Evolutionary conservation across 1,139 yeast genomes (phyloP).

Genomic region (Casaregolazyma suthepensis): DNA sequence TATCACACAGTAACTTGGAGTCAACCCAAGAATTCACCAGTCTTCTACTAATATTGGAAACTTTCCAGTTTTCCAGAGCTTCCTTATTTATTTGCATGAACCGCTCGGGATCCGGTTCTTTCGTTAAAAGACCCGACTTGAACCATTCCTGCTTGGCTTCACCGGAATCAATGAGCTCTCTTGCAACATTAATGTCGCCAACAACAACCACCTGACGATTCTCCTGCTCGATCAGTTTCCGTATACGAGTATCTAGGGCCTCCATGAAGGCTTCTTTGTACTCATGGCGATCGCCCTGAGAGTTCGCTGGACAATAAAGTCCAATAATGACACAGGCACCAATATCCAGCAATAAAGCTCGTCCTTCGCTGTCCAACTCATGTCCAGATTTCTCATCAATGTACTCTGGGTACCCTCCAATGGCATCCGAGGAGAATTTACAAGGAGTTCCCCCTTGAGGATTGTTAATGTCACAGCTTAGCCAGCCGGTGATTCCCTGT

Average conservation of each 20-base stretch:
- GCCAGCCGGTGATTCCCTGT: conserved; percentile 80
- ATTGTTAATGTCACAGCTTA: conserved; percentile 32
- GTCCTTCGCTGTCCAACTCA: conserved; percentile 72
- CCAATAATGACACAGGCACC: conserved; percentile 58
- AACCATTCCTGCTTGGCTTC: conserved; percentile 50
- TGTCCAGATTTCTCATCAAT: conserved; percentile 38
- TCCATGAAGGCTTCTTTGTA: conserved; percentile 55
- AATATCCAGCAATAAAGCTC: conserved; percentile 70
- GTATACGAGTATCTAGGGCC: conserved; percentile 54
- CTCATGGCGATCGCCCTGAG: conserved; percentile 68
- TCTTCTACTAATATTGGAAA: conserved; percentile 23
- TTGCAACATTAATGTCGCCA: conserved; percentile 83
- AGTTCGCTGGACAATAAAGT: conserved; percentile 90
- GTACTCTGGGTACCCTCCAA: conserved; percentile 67
- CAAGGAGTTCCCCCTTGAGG: conserved; percentile 18
- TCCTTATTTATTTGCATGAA: conserved; percentile 18
- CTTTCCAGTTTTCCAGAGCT: conserved; percentile 25
- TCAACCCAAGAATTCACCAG: conserved; percentile 29
- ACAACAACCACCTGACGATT: conserved; percentile 62
- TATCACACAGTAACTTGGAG: conserved; percentile 43
- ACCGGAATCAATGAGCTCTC: conserved; percentile 79
- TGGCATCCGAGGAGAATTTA: conserved; percentile 30
- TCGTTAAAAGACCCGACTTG: conserved; percentile 25
- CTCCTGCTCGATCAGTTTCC: conserved; percentile 38
- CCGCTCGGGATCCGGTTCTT: conserved; percentile 28